A percentile compares a stretch with the other conserved stretches of the same genome.
These are phyloP conservation scores for Irpex sp. DNA, from an alignment of 1,284 basidiomycete species.

Conservation along the genomic window DNA sequence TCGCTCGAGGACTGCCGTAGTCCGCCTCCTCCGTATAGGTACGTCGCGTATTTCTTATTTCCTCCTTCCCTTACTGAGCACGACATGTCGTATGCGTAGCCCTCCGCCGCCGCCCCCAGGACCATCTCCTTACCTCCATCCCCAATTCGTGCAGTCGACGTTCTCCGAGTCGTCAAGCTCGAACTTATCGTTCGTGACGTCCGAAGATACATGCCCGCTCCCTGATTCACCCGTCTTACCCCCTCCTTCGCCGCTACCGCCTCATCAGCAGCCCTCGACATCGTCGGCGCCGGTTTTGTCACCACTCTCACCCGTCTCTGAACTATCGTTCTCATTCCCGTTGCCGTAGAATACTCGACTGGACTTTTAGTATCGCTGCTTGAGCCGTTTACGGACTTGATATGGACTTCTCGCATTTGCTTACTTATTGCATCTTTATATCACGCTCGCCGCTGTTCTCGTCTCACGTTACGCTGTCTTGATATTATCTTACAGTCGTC, in stretches of 20 bases:
- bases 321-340: background rate
- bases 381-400: no score
- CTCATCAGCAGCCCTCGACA: background rate
- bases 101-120: background rate
- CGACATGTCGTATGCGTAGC: no score
- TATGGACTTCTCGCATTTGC: no score
- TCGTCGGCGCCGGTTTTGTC: slow-evolving; percentile 1
- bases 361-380: no score
- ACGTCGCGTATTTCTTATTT: background rate
- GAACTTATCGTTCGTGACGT: background rate
- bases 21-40: background rate
- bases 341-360: no score
- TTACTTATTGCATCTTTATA: no score
- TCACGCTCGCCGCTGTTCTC: no score
- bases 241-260: background rate
- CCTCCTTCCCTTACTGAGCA: background rate
- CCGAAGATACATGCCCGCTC: background rate
- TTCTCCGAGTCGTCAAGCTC: background rate
- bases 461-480: no score
- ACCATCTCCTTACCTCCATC: background rate
- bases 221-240: background rate
- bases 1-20: background rate
- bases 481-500: no score
- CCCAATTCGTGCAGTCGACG: background rate
- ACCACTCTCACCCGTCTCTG: background rate